Evolutionary conservation across 1,139 yeast species (phyloP).

Genomic region (Pichia sp.): DNA sequence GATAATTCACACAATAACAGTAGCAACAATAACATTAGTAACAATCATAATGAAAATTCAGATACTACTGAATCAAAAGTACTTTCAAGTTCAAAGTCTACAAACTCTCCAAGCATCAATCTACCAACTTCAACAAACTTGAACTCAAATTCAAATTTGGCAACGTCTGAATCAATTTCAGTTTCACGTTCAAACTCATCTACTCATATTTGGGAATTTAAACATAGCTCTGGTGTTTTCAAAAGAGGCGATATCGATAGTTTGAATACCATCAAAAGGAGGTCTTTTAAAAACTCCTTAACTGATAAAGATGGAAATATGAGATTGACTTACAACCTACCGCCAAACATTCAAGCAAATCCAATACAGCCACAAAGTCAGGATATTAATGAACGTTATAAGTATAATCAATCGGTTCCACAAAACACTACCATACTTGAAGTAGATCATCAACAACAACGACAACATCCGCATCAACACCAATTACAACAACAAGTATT

Average conservation of each 20-base stretch:
- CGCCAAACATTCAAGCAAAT: slow-evolving; percentile 1
- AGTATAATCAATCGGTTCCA: neutral
- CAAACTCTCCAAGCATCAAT: neutral
- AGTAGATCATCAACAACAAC: neutral
- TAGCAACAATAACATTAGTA: neutral
- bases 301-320: slow-evolving; percentile 26
- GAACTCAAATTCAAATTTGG: neutral
- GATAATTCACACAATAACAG: slow-evolving; percentile 23
- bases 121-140: neutral
- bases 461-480: slow-evolving; percentile 1
- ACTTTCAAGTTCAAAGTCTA: neutral
- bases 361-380: slow-evolving; percentile 13
- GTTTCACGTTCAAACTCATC: neutral
- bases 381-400: neutral
- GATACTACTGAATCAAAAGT: neutral
- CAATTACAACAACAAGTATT: slow-evolving; percentile 1
- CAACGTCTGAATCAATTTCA: neutral
- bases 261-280: slow-evolving; percentile 59
- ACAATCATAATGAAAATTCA: neutral
- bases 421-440: neutral
- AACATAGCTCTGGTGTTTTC: slow-evolving; percentile 74
- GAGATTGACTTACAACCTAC: slow-evolving; percentile 18
- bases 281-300: slow-evolving; percentile 34
- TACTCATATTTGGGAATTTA: slow-evolving; percentile 66
- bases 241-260: slow-evolving; percentile 67